Conservation (phyloP, 2,329 filamentous ascomycete genomes). For the Diaporthe vexans region DNA sequence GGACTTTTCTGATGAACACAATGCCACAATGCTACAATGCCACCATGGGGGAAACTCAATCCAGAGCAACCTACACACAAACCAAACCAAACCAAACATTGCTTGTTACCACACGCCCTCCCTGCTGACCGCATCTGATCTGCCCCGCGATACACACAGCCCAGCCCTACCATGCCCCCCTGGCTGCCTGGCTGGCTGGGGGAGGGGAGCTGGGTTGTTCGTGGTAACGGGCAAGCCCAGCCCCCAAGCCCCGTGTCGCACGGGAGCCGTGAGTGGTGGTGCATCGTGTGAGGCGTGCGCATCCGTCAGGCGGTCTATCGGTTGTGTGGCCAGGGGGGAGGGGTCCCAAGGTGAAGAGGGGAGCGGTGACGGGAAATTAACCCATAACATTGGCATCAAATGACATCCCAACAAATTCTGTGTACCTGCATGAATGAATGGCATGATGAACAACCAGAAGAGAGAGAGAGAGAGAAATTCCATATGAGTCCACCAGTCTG, state of each 20-base stretch:
- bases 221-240: neutral
- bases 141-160: neutral
- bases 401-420: slow-evolving; percentile 9
- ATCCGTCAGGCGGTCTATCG: slow-evolving; percentile 23
- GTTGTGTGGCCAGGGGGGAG: neutral
- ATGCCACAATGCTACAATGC: neutral
- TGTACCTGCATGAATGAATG: slow-evolving; percentile 29
- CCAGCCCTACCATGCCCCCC: neutral
- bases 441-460: neutral
- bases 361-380: slow-evolving; percentile 33
- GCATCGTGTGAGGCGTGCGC: slow-evolving; percentile 30
- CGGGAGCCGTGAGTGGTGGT: neutral
- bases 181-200: too few species aligned
- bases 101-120: neutral
- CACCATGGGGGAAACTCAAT: slow-evolving; percentile 10
- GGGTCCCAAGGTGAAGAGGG: neutral
- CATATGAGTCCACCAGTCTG: neutral
- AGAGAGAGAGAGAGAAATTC: neutral
- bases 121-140: slow-evolving; percentile 5
- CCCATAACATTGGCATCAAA: slow-evolving; percentile 30
- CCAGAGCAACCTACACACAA: neutral
- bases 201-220: neutral
- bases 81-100: neutral
- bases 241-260: neutral
- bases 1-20: slow-evolving; percentile 11